Evolutionary conservation across 2,329 filamentous ascomycete species (phyloP), one percentile per base, ranked within the genome.

Genomic region (Phyllosticta citribraziliensis): DNA sequence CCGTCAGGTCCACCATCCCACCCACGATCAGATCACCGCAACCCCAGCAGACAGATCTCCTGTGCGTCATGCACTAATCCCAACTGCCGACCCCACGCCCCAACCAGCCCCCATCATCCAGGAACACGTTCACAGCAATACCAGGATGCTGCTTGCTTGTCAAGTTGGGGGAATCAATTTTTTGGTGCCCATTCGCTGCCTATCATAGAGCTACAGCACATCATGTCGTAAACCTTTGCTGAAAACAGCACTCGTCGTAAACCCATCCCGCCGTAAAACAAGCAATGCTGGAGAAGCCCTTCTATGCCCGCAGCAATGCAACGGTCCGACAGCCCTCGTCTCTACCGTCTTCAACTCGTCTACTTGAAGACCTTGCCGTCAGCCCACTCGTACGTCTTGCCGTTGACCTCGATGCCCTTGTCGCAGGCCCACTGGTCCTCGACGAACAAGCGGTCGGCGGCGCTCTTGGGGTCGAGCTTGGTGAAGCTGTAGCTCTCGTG

Each of bases 281-380:
- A 40, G 24, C 58, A 35, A 25, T 60, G 53, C 54, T 47, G 40
- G 14, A 47, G 40, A 47, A n/a, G 40, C 52, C 58, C 52, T 52
- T 56, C 53, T 60, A 52, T 47, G 40, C 53, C 52, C 58, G 47
- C 58, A 60, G 58, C 54, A 56, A 56, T 60, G 58, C 53, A 60
- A 14, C 3, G 52, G 51, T 56, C 56, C 51, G 35, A 40, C 22
- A 35, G 19, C 50, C 40, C 11, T 56, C 57, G 33, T 52, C 47
- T 19, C 25, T n/a, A n/a, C 40, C 19, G 14, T 17, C 47, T 9
- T 56, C 40, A 52, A 56, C 30, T 24, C 63, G 47, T 81, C 84
- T 96, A 97, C 85, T 97, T 97, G 89, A 97, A 97, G 77, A 97
- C 91, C 86, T 97, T 97, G 76, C 94, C 94, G 72, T 91, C 88